These are phyloP conservation scores for Phlyctochytrium bullatum DNA, from an alignment of 192 early-diverging fungal species.

Conservation along the genomic window DNA sequence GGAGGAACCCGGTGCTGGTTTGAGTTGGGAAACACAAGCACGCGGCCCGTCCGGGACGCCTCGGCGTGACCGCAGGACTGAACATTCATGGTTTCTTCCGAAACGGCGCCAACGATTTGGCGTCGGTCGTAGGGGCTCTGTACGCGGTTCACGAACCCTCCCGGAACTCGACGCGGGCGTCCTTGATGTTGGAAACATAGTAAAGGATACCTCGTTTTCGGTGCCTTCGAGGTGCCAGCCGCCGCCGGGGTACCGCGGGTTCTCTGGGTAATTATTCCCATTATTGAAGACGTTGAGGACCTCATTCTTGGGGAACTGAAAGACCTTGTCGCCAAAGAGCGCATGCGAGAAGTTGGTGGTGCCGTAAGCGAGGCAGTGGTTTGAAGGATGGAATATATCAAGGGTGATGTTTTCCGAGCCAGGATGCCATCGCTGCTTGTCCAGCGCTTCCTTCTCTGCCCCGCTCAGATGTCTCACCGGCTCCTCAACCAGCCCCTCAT, in stretches of 20 bases:
- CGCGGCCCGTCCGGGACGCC: constrained; percentile 64
- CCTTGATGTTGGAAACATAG: constrained; percentile 64
- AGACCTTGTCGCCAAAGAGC: constrained; percentile 7
- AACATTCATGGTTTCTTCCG: constrained; percentile 13
- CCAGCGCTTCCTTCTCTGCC: constrained; percentile 20
- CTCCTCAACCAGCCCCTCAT: too few relatives aligned
- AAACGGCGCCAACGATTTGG: constrained; percentile 30
- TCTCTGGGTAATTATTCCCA: constrained; percentile 59
- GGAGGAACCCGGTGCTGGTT: constrained; percentile 67
- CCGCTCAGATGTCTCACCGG: too few relatives aligned
- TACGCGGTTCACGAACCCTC: constrained; percentile 22
- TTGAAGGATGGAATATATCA: constrained; percentile 54
- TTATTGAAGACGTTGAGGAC: constrained; percentile 8
- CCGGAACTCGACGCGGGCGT: constrained; percentile 58
- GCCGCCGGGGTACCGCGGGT: constrained; percentile 50
- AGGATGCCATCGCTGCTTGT: constrained; percentile 43
- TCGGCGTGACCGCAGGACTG: too few relatives aligned
- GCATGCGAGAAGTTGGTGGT: constrained; percentile 5
- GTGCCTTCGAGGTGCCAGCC: constrained; percentile 74
- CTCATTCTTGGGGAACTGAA: not conserved
- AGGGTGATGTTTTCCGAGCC: constrained; percentile 40
- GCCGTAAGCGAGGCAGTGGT: constrained; percentile 37
- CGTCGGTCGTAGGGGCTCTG: not conserved
- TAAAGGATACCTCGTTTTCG: constrained; percentile 70
- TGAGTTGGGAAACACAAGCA: constrained; percentile 70